These are phyloP conservation scores for Suhomyces taliae DNA, from an alignment of 1,139 yeast species.

Conservation along the genomic window DNA sequence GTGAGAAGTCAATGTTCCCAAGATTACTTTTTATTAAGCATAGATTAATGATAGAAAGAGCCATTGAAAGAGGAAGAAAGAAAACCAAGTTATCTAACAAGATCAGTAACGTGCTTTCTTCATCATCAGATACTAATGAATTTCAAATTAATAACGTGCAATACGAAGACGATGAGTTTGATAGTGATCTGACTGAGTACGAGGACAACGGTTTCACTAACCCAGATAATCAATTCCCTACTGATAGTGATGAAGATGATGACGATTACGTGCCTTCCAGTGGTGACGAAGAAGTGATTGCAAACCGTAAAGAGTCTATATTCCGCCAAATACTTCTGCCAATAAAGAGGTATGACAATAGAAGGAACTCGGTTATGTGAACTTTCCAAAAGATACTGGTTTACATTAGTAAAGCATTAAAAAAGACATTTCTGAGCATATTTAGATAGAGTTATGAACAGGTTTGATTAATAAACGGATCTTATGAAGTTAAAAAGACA, in stretches of 20 bases:
- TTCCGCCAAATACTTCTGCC: background rate
- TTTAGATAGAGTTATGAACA: too few relatives aligned
- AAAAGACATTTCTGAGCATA: too few relatives aligned
- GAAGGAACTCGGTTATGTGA: background rate
- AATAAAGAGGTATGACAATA: background rate
- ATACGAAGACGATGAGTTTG: slow-evolving; percentile 19
- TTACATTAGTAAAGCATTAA: too few relatives aligned
- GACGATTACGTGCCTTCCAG: slow-evolving; percentile 14
- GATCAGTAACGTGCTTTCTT: slow-evolving; percentile 8
- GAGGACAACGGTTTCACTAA: slow-evolving; percentile 11
- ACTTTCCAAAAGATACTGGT: too few relatives aligned
- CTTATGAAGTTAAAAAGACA: too few relatives aligned
- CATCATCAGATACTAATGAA: slow-evolving; percentile 8
- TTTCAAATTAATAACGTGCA: slow-evolving; percentile 14
- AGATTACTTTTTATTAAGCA: slow-evolving; percentile 63
- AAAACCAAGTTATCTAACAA: slow-evolving; percentile 19
- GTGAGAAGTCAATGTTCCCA: slow-evolving; percentile 69
- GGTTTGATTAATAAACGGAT: too few relatives aligned
- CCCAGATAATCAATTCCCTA: slow-evolving; percentile 4
- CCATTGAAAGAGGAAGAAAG: slow-evolving; percentile 54
- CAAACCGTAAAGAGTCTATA: background rate
- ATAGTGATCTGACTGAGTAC: slow-evolving; percentile 21
- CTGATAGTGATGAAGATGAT: slow-evolving; percentile 14
- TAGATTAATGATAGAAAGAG: slow-evolving; percentile 61
- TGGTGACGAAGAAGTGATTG: slow-evolving; percentile 2